These are phyloP conservation scores for Prunus campanulata DNA, from an alignment of 306 rosid genomes.

Conservation along the genomic window DNA sequence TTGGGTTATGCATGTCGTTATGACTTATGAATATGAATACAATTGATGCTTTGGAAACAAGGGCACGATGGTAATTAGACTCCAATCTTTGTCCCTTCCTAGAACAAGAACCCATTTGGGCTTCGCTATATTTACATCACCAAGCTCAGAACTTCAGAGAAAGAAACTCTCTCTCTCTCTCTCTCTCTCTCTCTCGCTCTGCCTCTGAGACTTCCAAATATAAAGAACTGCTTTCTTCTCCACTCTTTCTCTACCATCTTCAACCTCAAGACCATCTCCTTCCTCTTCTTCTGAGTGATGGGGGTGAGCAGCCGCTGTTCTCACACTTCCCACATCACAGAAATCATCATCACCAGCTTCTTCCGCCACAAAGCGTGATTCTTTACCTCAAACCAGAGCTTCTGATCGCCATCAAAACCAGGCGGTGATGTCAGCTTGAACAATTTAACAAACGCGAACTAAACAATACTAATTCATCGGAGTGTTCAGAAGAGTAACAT, in stretches of 20 bases:
- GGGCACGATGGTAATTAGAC: constrained; percentile 26
- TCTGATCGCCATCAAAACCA: neutral
- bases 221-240: neutral
- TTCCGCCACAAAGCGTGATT: constrained; percentile 61
- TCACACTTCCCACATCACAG: constrained; percentile 90
- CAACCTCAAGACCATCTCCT: neutral
- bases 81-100: constrained; percentile 2
- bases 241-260: neutral
- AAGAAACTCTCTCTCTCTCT: neutral
- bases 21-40: neutral
- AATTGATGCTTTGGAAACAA: neutral
- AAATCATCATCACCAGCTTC: constrained; percentile 90
- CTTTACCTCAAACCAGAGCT: neutral
- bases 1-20: neutral
- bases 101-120: neutral
- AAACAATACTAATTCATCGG: neutral
- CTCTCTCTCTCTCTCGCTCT: neutral
- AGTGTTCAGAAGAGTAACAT: constrained; percentile 19
- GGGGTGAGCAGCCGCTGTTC: constrained; percentile 90
- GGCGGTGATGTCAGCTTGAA: constrained; percentile 22
- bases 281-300: constrained; percentile 66
- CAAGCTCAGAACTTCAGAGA: neutral
- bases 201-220: neutral
- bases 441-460: neutral
- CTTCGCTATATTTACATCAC: constrained; percentile 17